Evolutionary conservation across 352 stramenopile genomes (phyloP).

Genomic region (Pythium grandisporangium): DNA sequence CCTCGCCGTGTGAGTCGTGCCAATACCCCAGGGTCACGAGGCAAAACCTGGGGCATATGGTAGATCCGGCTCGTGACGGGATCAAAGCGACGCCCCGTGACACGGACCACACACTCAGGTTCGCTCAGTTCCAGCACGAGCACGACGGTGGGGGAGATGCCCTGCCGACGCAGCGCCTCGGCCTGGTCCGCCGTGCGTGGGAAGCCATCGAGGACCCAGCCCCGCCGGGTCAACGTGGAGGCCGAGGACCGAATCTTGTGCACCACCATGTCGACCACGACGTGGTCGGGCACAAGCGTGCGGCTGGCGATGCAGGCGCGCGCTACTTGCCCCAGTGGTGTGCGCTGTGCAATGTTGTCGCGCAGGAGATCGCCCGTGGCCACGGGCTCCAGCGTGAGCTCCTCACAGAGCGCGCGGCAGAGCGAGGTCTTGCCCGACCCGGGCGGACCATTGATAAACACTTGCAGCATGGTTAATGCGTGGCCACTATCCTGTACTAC

Average conservation of each 20-base stretch:
- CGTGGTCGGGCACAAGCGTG: slow-evolving; percentile 54
- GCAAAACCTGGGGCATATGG: slow-evolving; percentile 32
- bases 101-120: slow-evolving; percentile 31
- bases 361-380: slow-evolving; percentile 62
- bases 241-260: slow-evolving; percentile 37
- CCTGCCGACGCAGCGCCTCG: slow-evolving; percentile 26
- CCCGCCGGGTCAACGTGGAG: slow-evolving; percentile 19
- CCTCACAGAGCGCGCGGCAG: slow-evolving; percentile 38
- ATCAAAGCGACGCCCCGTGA: slow-evolving; percentile 52
- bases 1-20: slow-evolving; percentile 45
- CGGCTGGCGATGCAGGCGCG: slow-evolving; percentile 64
- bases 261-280: slow-evolving; percentile 74
- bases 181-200: slow-evolving; percentile 55
- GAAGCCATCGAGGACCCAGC: slow-evolving; percentile 72
- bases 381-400: slow-evolving; percentile 48
- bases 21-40: slow-evolving; percentile 24
- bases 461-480: slow-evolving; percentile 66
- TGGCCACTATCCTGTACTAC: too few species aligned
- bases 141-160: slow-evolving; percentile 41
- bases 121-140: slow-evolving; percentile 47
- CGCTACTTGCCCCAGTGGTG: slow-evolving; percentile 35
- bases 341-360: slow-evolving; percentile 56
- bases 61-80: slow-evolving; percentile 50
- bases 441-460: slow-evolving; percentile 62
- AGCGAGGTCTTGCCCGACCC: slow-evolving; percentile 64